Evolutionary conservation across 768 basidiomycete species (phyloP).

Genomic region (Tricholoma matsutake): DNA sequence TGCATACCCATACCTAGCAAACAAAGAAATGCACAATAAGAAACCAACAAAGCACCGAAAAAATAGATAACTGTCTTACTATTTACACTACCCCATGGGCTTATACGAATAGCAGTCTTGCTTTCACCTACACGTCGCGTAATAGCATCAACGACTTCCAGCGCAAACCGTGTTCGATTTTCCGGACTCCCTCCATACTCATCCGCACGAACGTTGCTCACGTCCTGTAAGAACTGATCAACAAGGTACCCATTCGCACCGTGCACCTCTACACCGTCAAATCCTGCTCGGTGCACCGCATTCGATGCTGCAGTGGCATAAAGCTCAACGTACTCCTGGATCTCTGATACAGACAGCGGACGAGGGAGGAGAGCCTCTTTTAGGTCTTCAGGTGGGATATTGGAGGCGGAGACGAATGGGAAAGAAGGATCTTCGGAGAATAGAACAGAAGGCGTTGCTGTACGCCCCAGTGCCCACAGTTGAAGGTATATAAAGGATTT

Average conservation of each 20-base stretch:
- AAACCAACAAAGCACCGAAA: not conserved
- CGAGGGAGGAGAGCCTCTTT: conserved; percentile 27
- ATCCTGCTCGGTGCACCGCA: conserved; percentile 56
- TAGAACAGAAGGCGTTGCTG: not conserved
- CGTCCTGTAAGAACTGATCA: conserved; percentile 58
- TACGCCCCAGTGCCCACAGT: conserved; percentile 48
- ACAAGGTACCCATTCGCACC: conserved; percentile 45
- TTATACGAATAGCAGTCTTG: conserved; percentile 52
- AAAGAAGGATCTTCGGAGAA: conserved; percentile 30
- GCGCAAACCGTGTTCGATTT: conserved; percentile 51
- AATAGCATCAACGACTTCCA: conserved; percentile 54
- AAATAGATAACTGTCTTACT: conserved; percentile 21
- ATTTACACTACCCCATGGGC: conserved; percentile 49
- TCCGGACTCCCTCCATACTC: conserved; percentile 67
- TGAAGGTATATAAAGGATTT: conserved; percentile 44
- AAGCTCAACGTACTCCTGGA: conserved; percentile 44
- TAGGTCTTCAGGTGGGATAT: conserved; percentile 20
- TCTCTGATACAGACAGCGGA: conserved; percentile 44
- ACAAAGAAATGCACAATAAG: not conserved
- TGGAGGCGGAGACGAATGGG: conserved; percentile 32
- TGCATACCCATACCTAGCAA: conserved; percentile 39
- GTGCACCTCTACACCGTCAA: conserved; percentile 60
- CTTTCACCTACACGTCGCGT: conserved; percentile 49
- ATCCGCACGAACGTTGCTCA: conserved; percentile 39
- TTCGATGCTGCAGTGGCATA: conserved; percentile 55